Evolutionary conservation across 1,139 yeast species (phyloP).

Genomic region (Hansenula anomala): DNA sequence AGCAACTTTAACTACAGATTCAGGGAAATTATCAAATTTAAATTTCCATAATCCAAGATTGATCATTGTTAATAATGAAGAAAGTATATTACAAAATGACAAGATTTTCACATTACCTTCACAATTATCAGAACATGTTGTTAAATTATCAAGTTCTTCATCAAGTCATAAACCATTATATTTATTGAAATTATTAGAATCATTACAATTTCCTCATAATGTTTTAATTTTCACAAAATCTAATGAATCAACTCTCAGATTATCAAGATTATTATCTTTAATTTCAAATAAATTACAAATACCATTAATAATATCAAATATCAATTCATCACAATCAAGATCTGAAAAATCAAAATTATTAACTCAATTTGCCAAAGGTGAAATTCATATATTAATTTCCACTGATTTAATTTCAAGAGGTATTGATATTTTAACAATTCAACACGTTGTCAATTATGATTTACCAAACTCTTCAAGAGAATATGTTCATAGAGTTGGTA

Average conservation of each 20-base stretch:
- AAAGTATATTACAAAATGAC: constrained; percentile 39
- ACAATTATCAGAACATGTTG: constrained; percentile 44
- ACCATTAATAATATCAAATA: constrained; percentile 20
- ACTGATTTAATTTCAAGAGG: constrained; percentile 97
- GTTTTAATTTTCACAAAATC: constrained; percentile 75
- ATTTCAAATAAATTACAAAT: constrained; percentile 35
- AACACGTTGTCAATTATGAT: constrained; percentile 84
- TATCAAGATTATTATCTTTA: constrained; percentile 56
- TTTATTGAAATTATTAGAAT: constrained; percentile 48
- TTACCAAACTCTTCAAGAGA: constrained; percentile 86
- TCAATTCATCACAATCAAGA: constrained; percentile 35
- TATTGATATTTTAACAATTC: constrained; percentile 69
- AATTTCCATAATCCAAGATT: constrained; percentile 66
- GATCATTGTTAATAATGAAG: constrained; percentile 61
- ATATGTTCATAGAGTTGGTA: constrained; percentile 91
- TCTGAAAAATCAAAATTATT: constrained; percentile 43
- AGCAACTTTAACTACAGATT: constrained; percentile 92
- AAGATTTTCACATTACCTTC: constrained; percentile 49
- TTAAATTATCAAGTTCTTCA: constrained; percentile 51
- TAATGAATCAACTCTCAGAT: constrained; percentile 78
- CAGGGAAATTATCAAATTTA: constrained; percentile 74
- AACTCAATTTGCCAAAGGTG: constrained; percentile 48
- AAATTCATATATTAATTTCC: constrained; percentile 59
- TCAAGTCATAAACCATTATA: constrained; percentile 70
- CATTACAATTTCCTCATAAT: constrained; percentile 27